phyloP scores from a whole-genome alignment of 2,329 filamentous ascomycete genomes.

The Fusarium tjaetaba region DNA sequence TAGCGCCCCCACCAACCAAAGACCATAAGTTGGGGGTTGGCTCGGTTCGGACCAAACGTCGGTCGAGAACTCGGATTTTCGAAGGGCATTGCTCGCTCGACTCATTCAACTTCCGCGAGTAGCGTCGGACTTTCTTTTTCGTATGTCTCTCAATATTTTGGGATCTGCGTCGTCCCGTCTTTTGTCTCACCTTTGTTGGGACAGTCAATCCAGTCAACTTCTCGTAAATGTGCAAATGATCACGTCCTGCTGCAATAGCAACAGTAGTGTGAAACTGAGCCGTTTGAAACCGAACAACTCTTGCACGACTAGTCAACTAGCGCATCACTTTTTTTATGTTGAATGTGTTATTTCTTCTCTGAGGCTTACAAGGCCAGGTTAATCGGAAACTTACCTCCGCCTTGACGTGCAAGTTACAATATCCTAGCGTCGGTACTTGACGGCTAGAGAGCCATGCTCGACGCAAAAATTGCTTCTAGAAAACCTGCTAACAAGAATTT shows the following conservation, averaged over 20 bases:
- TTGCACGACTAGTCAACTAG: slow-evolving; percentile 6
- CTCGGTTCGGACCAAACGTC: slow-evolving; percentile 22
- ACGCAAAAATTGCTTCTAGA: slow-evolving; percentile 4
- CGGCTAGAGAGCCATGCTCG: not conserved
- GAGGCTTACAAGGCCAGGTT: not conserved
- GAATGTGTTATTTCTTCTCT: not conserved
- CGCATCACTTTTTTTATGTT: not conserved
- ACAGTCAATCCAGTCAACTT: not conserved
- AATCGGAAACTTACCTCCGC: slow-evolving; percentile 17
- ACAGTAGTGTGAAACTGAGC: slow-evolving; percentile 11
- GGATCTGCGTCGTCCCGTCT: not conserved
- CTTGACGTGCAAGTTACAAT: not conserved
- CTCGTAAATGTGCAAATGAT: slow-evolving; percentile 13
- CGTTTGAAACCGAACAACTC: slow-evolving; percentile 15
- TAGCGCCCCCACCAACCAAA: slow-evolving; percentile 4
- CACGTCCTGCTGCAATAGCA: not conserved
- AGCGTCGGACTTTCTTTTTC: slow-evolving; percentile 10
- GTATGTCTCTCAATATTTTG: not conserved
- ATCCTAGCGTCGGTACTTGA: slow-evolving; percentile 10
- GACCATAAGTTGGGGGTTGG: slow-evolving; percentile 12
- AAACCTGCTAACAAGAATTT: slow-evolving; percentile 8
- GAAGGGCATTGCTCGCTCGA: not conserved
- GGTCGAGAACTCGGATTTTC: slow-evolving; percentile 30
- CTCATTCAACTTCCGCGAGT: not conserved
- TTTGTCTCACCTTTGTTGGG: not conserved